A percentile compares a stretch with the other conserved stretches of the same genome.
These are phyloP conservation scores for Metschnikowia lunata DNA, from an alignment of 805 yeast genomes.

Conservation along the genomic window DNA sequence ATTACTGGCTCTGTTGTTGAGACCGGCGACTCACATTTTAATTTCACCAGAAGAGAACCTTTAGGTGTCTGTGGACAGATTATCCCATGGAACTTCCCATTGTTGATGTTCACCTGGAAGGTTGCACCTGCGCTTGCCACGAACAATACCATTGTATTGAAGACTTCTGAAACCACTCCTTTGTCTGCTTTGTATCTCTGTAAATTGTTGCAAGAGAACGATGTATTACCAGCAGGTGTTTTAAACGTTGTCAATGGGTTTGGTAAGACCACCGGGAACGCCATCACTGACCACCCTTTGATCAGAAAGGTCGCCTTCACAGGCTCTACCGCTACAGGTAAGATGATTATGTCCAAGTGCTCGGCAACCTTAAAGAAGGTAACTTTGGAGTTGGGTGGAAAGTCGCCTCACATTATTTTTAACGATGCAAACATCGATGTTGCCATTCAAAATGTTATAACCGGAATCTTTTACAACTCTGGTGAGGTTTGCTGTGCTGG, in stretches of 20 bases:
- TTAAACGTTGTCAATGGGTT: constrained; percentile 82
- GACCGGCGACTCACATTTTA: constrained; percentile 69
- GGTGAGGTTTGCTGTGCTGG: constrained; percentile 98
- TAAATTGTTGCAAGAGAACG: constrained; percentile 69
- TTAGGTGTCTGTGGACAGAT: constrained; percentile 94
- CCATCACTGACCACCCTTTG: constrained; percentile 70
- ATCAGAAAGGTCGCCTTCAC: constrained; percentile 92
- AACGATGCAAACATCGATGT: constrained; percentile 77
- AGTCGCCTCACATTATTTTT: constrained; percentile 87
- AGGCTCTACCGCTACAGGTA: constrained; percentile 91
- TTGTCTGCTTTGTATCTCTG: constrained; percentile 78
- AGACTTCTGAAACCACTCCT: constrained; percentile 91
- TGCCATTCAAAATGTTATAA: constrained; percentile 70
- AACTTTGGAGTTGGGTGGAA: constrained; percentile 94
- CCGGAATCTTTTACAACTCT: constrained; percentile 87
- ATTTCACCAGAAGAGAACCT: constrained; percentile 83
- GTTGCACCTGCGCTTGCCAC: constrained; percentile 89
- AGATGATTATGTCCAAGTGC: constrained; percentile 77
- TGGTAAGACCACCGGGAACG: constrained; percentile 81
- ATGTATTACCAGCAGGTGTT: constrained; percentile 82
- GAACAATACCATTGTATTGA: constrained; percentile 83
- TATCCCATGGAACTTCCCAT: constrained; percentile 96
- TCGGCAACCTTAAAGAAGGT: constrained; percentile 76
- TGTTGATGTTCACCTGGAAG: constrained; percentile 93
- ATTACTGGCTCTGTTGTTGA: constrained; percentile 70